phyloP scores from a whole-genome alignment of 495 filamentous ascomycete species.

The Aspergillus ellipticus region DNA sequence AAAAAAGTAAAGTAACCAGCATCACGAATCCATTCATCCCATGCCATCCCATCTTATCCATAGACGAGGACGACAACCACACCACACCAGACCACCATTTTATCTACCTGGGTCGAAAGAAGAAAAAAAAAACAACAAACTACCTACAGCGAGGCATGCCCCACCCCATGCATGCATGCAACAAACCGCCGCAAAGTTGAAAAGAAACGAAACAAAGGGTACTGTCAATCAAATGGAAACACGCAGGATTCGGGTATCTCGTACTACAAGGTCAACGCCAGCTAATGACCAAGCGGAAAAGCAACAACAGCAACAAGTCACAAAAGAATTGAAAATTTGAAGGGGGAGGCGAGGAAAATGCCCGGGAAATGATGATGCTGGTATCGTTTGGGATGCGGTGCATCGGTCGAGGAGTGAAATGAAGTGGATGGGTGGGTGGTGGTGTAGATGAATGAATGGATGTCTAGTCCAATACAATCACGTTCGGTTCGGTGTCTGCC shows the following conservation, averaged over 20 bases:
- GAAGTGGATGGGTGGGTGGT: background rate
- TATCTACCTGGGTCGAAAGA: no score
- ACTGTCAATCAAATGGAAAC: background rate
- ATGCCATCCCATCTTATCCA: no score
- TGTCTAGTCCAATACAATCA: slow-evolving; percentile 36
- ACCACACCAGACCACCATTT: no score
- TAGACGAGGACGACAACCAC: no score
- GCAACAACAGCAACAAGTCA: background rate
- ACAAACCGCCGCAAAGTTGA: no score
- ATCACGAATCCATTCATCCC: no score
- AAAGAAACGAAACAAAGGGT: background rate
- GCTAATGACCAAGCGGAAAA: background rate
- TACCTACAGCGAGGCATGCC: no score
- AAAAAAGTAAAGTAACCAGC: background rate
- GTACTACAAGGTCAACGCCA: slow-evolving; percentile 8
- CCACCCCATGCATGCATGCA: no score
- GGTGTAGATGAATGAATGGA: background rate
- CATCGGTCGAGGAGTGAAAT: no score
- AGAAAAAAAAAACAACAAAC: no score
- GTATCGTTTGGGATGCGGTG: no score
- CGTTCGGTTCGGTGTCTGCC: background rate
- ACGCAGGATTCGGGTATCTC: slow-evolving; percentile 12
- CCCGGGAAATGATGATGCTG: background rate
- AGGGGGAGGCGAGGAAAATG: background rate
- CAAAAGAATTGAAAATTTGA: background rate